Evolutionary conservation across 2,329 filamentous ascomycete genomes (phyloP).

Genomic region (Colletotrichum sp.): DNA sequence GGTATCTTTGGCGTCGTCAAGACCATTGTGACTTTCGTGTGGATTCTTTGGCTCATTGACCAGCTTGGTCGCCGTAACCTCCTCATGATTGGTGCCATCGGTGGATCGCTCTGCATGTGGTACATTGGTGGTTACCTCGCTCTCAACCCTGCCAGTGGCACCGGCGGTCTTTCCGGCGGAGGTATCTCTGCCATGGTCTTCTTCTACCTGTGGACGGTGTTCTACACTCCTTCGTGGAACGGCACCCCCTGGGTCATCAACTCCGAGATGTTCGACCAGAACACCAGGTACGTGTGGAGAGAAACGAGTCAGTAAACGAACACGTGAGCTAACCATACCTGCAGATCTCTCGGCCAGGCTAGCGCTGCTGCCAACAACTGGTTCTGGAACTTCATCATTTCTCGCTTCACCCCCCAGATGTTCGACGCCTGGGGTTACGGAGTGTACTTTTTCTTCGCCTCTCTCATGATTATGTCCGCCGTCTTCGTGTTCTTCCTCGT

Average conservation of each 20-base stretch:
- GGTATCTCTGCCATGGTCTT: constrained; percentile 70
- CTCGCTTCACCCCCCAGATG: constrained; percentile 72
- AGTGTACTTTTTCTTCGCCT: constrained; percentile 73
- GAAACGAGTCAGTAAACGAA: background rate
- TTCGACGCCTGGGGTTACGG: constrained; percentile 63
- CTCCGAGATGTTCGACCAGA: constrained; percentile 76
- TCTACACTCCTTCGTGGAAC: constrained; percentile 77
- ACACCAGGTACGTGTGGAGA: constrained; percentile 32
- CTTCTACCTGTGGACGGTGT: constrained; percentile 74
- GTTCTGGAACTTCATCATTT: constrained; percentile 75
- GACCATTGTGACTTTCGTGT: constrained; percentile 70
- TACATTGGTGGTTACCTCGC: constrained; percentile 63
- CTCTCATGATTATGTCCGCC: constrained; percentile 62
- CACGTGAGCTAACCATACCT: background rate
- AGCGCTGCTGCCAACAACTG: constrained; percentile 75
- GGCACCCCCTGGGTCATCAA: constrained; percentile 80
- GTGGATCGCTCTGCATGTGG: constrained; percentile 65
- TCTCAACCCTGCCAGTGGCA: constrained; percentile 35
- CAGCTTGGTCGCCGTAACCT: constrained; percentile 59
- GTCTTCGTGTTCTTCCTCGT: constrained; percentile 67
- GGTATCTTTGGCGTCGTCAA: constrained; percentile 82
- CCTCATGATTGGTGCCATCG: constrained; percentile 65
- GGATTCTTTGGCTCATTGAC: constrained; percentile 74
- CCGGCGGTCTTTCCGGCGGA: constrained; percentile 40
- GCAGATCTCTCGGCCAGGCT: constrained; percentile 68